A percentile compares a stretch with the other conserved stretches of the same genome.
These are phyloP conservation scores for Nemania abortiva DNA, from an alignment of 2,329 filamentous ascomycete genomes.

Conservation along the genomic window DNA sequence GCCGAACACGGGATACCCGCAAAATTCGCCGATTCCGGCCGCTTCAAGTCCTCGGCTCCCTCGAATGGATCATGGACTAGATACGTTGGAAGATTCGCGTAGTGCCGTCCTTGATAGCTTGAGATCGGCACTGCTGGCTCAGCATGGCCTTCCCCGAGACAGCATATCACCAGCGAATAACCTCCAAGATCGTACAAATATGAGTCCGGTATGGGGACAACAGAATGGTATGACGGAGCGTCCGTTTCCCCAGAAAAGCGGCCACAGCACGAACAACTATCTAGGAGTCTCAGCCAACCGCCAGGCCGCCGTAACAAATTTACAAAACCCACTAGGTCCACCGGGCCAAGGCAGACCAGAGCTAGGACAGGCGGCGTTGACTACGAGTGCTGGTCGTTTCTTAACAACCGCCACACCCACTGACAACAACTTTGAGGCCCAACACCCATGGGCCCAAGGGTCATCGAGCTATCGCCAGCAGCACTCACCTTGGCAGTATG, in stretches of 20 bases:
- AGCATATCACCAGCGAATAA: conserved; percentile 30
- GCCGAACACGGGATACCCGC: conserved; percentile 16
- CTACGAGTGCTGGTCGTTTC: conserved; percentile 8
- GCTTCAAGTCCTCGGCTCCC: conserved; percentile 28
- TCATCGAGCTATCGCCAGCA: conserved; percentile 36
- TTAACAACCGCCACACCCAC: conserved; percentile 24
- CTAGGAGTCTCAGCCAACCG: conserved; percentile 40
- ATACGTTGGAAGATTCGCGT: conserved; percentile 41
- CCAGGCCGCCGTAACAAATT: conserved; percentile 18
- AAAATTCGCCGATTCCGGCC: conserved; percentile 10
- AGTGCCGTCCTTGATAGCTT: conserved; percentile 48
- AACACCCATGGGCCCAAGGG: conserved; percentile 27
- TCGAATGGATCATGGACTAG: conserved; percentile 27
- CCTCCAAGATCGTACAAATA: conserved; percentile 20
- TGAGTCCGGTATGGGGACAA: conserved; percentile 35
- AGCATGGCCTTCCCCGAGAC: conserved; percentile 43
- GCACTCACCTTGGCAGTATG: conserved; percentile 40
- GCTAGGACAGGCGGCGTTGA: conserved; percentile 12
- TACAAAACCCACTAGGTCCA: conserved; percentile 39
- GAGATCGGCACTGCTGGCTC: conserved; percentile 44
- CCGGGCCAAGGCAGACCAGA: conserved; percentile 36
- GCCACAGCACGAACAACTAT: conserved; percentile 29
- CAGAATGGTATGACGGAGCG: conserved; percentile 24
- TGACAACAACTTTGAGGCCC: conserved; percentile 31
- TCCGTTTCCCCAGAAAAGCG: conserved; percentile 8